phyloP scores from a whole-genome alignment of 1,139 yeast genomes.

The Taphrina flavorubra region DNA sequence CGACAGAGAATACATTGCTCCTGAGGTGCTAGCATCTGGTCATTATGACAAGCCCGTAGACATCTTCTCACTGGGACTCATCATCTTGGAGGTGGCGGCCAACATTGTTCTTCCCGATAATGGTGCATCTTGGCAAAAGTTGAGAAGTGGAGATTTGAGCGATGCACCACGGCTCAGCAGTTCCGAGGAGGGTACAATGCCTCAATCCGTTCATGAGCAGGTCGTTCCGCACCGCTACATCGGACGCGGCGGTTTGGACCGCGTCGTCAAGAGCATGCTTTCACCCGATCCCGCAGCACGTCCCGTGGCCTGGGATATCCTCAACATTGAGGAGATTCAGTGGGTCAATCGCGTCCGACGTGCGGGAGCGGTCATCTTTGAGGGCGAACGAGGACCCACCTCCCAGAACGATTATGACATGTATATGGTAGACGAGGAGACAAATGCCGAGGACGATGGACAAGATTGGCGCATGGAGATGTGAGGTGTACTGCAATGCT shows the following conservation, averaged over 20 bases:
- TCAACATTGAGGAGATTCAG: constrained; percentile 72
- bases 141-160: constrained; percentile 91
- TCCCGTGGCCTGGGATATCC: constrained; percentile 74
- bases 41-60: constrained; percentile 92
- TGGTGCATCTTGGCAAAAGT: constrained; percentile 95
- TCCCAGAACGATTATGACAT: constrained; percentile 28
- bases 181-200: constrained; percentile 26
- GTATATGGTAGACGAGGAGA: constrained; percentile 42
- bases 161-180: constrained; percentile 59
- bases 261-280: constrained; percentile 84
- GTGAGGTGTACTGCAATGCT: constrained; percentile 27
- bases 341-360: constrained; percentile 81
- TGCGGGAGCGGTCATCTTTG: constrained; percentile 94
- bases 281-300: constrained; percentile 82
- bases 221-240: constrained; percentile 36
- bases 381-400: constrained; percentile 92
- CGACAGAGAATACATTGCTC: constrained; percentile 96
- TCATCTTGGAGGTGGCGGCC: constrained; percentile 94
- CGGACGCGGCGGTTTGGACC: constrained; percentile 63
- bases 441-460: constrained; percentile 46
- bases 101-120: constrained; percentile 93
- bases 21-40: constrained; percentile 84
- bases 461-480: constrained; percentile 49
- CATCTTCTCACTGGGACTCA: constrained; percentile 87
- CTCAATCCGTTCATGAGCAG: constrained; percentile 30